These are phyloP conservation scores for Brassica balearica DNA, from an alignment of 441 rosid species.

Conservation along the genomic window DNA sequence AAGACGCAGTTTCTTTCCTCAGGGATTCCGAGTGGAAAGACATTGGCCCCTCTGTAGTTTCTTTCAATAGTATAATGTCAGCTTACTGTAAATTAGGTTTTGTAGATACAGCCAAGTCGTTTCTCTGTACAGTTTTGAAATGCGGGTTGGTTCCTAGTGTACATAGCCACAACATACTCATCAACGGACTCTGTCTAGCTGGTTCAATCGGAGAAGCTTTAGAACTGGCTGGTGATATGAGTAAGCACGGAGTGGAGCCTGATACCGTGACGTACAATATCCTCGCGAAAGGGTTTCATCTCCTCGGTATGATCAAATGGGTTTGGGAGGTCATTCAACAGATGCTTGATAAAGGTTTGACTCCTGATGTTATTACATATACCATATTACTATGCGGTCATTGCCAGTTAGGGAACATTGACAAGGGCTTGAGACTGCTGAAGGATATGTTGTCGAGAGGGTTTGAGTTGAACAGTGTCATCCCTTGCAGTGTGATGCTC, in stretches of 20 bases:
- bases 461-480: conserved; percentile 50
- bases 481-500: conserved; percentile 60
- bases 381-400: conserved; percentile 64
- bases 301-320: conserved; percentile 57
- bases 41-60: conserved; percentile 62
- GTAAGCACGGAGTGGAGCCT: conserved; percentile 66
- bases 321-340: conserved; percentile 54
- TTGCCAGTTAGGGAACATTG: conserved; percentile 61
- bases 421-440: conserved; percentile 59
- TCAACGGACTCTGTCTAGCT: conserved; percentile 71
- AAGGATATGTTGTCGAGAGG: conserved; percentile 68
- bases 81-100: conserved; percentile 70
- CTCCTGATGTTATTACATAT: conserved; percentile 62
- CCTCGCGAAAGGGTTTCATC: conserved; percentile 67
- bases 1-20: conserved; percentile 66
- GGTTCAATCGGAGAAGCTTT: conserved; percentile 79
- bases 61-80: conserved; percentile 76
- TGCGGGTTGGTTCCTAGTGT: conserved; percentile 72
- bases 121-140: conserved; percentile 74
- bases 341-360: conserved; percentile 56
- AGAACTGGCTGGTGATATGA: conserved; percentile 62
- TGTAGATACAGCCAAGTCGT: conserved; percentile 66
- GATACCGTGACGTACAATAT: conserved; percentile 72
- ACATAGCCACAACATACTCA: conserved; percentile 78
- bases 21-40: conserved; percentile 51